Evolutionary conservation across 306 rosid genomes (phyloP), one percentile per base, ranked within the genome.

Genomic region (Mimosa pudica): DNA sequence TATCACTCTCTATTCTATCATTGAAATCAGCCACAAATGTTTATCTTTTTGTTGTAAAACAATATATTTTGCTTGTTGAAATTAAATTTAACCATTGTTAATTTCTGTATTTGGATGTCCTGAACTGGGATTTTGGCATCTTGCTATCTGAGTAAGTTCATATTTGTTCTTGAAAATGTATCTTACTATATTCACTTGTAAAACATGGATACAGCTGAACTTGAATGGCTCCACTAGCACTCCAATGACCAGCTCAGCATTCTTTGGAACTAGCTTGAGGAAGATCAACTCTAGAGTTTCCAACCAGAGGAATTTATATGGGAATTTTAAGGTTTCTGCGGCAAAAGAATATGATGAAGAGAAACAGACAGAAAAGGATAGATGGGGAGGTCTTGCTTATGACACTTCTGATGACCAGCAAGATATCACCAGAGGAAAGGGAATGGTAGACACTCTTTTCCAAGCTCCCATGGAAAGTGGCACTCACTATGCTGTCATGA

Each of bases 381-480:
- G 81, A 83, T 94, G 98, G 98, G 85, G 76, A 24, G 98, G 98
- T 42, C 92, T 93, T 62, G 92, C 89, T 30, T 71, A n/a, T 17
- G 97, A 93, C 85, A 85, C 60, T 41, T 93, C 98, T 42, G 98
- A 93, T 85, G 97, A 93, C 73, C 98, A 93, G 62, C 98, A 93
- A 45, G 98, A 93, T 54, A 91, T 93, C 77, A 90, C 97, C 1
- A 80, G 97, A 79, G 94, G 98, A 66, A 93, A 93, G 80, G 98
- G 98, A 38, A 85, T 80, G 97, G 98, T 87, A 68, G 96, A 90
- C 83, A 74, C 86, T 51, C 85, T 90, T 68, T 93, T 90, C 84
- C 98, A 93, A 87, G 92, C 97, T 54, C 89, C 97, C 70, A 64
- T 77, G 85, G 89, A 76, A 1, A 5, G 81, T 75, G 98, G 98